Evolutionary conservation across 805 yeast species (phyloP).

Genomic region (Maudiozyma serrabonitensis): DNA sequence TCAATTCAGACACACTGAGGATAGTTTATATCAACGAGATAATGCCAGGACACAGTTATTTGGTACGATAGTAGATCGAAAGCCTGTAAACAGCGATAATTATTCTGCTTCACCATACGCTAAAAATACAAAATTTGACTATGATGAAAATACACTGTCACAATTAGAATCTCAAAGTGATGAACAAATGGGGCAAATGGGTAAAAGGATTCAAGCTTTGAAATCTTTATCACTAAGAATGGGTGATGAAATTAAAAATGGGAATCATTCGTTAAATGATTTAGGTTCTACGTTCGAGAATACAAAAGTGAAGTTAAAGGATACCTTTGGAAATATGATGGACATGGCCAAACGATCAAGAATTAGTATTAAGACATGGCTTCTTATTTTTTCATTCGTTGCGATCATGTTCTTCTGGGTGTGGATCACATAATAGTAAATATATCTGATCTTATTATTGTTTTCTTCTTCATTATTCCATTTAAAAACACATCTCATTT

Average conservation of each 20-base stretch:
- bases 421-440: conserved; percentile 28
- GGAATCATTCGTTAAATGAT: conserved; percentile 36
- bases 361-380: conserved; percentile 57
- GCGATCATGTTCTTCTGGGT: conserved; percentile 43
- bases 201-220: conserved; percentile 43
- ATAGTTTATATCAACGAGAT: conserved; percentile 22
- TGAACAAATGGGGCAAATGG: conserved; percentile 45
- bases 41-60: conserved; percentile 25
- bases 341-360: conserved; percentile 56
- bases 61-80: conserved; percentile 9
- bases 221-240: conserved; percentile 47
- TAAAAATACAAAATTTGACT: conserved; percentile 29
- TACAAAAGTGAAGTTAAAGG: conserved; percentile 39
- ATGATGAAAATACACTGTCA: conserved; percentile 44
- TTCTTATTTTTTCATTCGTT: conserved; percentile 38
- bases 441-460: not conserved
- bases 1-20: conserved; percentile 12
- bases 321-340: conserved; percentile 48
- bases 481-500: too few species aligned
- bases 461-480: not conserved
- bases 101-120: conserved; percentile 35
- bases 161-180: conserved; percentile 60
- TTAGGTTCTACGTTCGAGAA: conserved; percentile 38
- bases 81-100: not conserved
- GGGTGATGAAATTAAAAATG: conserved; percentile 56